phyloP scores from a whole-genome alignment of 148 eudicot species.

The Rhododendron ferrugineum region DNA sequence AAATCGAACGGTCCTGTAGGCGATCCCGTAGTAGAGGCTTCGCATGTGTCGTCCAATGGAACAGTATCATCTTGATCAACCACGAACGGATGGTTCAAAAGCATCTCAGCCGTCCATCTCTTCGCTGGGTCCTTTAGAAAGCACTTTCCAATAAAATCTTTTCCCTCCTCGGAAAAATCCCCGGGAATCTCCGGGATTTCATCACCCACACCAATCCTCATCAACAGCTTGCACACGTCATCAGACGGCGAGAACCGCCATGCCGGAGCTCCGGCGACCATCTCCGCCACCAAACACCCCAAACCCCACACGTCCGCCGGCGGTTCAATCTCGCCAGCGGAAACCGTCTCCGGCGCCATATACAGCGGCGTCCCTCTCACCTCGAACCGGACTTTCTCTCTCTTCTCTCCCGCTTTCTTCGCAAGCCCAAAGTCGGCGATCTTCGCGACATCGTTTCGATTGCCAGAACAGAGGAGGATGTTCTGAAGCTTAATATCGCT shows the following conservation, averaged over 20 bases:
- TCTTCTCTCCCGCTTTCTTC: constrained; percentile 19
- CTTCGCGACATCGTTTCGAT: constrained; percentile 27
- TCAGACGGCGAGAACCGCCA: constrained; percentile 23
- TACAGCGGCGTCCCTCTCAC: constrained; percentile 78
- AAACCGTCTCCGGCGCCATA: constrained; percentile 82
- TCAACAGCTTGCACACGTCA: constrained; percentile 25
- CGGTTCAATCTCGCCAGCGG: constrained; percentile 38
- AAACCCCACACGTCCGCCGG: constrained; percentile 87
- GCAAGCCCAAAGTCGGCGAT: constrained; percentile 87
- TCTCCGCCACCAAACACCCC: constrained; percentile 77
- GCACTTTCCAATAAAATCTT: constrained; percentile 37
- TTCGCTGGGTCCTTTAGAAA: constrained; percentile 29
- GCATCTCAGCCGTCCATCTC: constrained; percentile 58
- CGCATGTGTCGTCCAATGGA: neutral
- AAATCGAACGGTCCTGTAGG: constrained; percentile 75
- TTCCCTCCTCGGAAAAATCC: constrained; percentile 31
- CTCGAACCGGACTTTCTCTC: constrained; percentile 21
- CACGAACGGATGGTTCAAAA: constrained; percentile 57
- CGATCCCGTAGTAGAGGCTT: constrained; percentile 25
- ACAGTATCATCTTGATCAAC: constrained; percentile 11
- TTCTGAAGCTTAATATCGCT: constrained; percentile 79
- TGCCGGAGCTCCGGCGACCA: constrained; percentile 43
- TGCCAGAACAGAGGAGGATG: constrained; percentile 31
- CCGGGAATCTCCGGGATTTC: constrained; percentile 41
- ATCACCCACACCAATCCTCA: constrained; percentile 30